A percentile compares a stretch with the other conserved stretches of the same genome.
phyloP scores from a whole-genome alignment of 179 eudicot species.

The Sideroxylon spinosum region DNA sequence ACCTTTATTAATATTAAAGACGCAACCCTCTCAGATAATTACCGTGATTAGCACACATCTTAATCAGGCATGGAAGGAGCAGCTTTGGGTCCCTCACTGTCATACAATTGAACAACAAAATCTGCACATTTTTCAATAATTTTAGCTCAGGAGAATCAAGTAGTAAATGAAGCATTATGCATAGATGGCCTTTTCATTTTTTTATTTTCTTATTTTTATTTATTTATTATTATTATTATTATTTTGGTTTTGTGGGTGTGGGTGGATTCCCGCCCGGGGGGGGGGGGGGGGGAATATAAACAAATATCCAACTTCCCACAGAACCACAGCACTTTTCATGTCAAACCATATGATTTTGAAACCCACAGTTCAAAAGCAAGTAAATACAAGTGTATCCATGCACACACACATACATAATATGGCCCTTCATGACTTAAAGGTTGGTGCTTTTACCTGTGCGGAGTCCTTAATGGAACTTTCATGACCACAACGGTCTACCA shows the following conservation, averaged over 20 bases:
- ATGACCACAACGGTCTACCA: slow-evolving; percentile 30
- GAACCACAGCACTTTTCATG: background rate
- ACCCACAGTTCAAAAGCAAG: background rate
- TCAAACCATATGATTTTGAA: background rate
- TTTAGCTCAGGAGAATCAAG: slow-evolving; percentile 12
- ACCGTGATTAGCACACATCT: slow-evolving; percentile 81
- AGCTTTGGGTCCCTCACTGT: slow-evolving; percentile 89
- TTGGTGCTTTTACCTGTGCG: slow-evolving; percentile 11
- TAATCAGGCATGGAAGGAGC: slow-evolving; percentile 77
- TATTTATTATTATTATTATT: too few species aligned
- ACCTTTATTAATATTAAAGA: background rate
- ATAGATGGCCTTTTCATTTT: background rate
- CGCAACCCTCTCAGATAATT: slow-evolving; percentile 18
- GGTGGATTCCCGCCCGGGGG: too few species aligned
- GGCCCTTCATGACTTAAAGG: background rate
- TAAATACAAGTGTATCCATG: background rate
- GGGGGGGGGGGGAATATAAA: background rate
- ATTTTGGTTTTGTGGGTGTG: too few species aligned
- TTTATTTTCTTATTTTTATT: too few species aligned
- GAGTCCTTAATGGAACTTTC: slow-evolving; percentile 32
- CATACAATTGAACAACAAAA: slow-evolving; percentile 96
- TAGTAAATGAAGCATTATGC: background rate
- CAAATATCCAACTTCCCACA: background rate
- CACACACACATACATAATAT: background rate
- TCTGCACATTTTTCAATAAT: slow-evolving; percentile 51